Evolutionary conservation across 768 basidiomycete genomes (phyloP).

Genomic region (Mycena latifolia): DNA sequence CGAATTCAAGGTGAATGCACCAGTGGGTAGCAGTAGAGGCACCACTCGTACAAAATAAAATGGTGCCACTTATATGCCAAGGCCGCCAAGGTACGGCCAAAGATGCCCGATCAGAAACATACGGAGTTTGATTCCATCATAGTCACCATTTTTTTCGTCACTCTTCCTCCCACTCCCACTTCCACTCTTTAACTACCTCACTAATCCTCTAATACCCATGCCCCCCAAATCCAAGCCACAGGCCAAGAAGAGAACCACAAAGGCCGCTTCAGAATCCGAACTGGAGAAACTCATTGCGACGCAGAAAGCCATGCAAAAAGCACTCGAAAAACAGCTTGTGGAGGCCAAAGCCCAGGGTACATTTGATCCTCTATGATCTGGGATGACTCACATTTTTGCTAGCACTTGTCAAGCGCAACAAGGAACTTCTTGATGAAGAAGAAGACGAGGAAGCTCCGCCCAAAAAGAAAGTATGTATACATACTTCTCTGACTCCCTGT

Average conservation of each 20-base stretch:
- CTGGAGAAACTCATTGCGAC: conserved; percentile 7
- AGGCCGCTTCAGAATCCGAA: neutral
- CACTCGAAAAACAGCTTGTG: conserved; percentile 1
- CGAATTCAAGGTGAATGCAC: too few species aligned
- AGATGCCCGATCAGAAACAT: too few species aligned
- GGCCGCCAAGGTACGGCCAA: too few species aligned
- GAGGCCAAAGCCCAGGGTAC: neutral
- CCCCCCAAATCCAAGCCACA: neutral
- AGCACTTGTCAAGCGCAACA: conserved; percentile 6
- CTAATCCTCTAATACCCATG: neutral
- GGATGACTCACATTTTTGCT: too few species aligned
- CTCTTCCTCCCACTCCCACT: neutral
- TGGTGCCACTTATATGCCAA: too few species aligned
- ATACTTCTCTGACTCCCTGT: neutral
- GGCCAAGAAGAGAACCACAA: neutral
- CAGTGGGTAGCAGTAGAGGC: too few species aligned
- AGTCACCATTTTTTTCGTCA: neutral
- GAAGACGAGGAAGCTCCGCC: neutral
- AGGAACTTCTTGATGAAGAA: conserved; percentile 1
- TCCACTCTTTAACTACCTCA: neutral
- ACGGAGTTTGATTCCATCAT: too few species aligned
- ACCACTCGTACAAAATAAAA: too few species aligned
- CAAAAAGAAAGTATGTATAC: neutral
- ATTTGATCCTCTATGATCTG: neutral
- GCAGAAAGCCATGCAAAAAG: conserved; percentile 1